phyloP scores from a whole-genome alignment of 176 grass and related monocot genomes.

The Oropetium thomaeum region DNA sequence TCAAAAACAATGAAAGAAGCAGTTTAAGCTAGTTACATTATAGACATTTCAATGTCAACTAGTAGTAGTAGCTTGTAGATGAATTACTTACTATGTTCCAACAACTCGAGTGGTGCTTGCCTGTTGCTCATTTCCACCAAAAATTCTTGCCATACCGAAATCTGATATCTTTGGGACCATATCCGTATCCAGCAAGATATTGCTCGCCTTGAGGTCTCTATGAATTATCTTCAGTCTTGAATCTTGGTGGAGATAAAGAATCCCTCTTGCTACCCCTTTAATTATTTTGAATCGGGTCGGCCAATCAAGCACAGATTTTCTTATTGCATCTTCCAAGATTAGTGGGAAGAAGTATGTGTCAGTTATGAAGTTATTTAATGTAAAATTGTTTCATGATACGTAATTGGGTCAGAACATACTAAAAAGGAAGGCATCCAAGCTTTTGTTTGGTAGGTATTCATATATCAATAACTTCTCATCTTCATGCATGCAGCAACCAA shows the following conservation, averaged over 20 bases:
- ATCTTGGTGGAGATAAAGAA: conserved; percentile 60
- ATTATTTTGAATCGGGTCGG: conserved; percentile 53
- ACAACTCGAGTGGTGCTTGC: conserved; percentile 43
- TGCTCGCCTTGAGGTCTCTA: conserved; percentile 50
- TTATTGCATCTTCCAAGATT: conserved; percentile 22
- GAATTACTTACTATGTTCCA: conserved; percentile 48
- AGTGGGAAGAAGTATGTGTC: background rate
- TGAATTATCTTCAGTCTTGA: conserved; percentile 49
- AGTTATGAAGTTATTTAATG: background rate
- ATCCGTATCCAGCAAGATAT: conserved; percentile 40
- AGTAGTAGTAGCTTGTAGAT: background rate
- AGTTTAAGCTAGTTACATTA: background rate
- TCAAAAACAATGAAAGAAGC: background rate
- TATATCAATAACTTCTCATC: conserved; percentile 58
- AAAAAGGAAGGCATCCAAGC: conserved; percentile 52
- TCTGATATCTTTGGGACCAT: conserved; percentile 64
- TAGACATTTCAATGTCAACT: background rate
- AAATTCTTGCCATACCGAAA: conserved; percentile 58
- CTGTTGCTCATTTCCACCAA: conserved; percentile 14
- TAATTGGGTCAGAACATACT: conserved; percentile 24
- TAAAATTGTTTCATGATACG: background rate
- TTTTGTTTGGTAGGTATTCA: conserved; percentile 66
- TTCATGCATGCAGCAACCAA: conserved; percentile 42
- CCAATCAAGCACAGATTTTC: conserved; percentile 11
- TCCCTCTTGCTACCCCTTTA: conserved; percentile 43